Base-by-base conservation (phyloP, 495 filamentous ascomycete species). In the Penicillium riverlandense region DNA sequence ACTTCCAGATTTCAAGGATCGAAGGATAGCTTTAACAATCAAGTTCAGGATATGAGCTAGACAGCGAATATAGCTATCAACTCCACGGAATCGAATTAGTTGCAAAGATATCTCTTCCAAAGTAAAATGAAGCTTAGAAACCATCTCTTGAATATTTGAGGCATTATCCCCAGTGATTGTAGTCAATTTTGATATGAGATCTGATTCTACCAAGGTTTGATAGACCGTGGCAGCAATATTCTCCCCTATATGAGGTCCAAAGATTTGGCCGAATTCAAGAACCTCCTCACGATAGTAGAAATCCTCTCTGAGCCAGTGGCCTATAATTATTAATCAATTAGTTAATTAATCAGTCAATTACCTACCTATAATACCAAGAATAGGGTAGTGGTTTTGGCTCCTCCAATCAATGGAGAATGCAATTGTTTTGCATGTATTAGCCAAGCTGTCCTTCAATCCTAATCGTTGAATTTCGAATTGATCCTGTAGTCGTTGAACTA, bases 81-180 rank as follows among this genome's bases (percentile, higher is more conserved):
- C 2, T 6, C 43, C 48, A 11, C 31, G 12, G 29, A 35, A 40
- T 29, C 10, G 37, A 16, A 16, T 16, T 1, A 4, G 15, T 16
- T 16, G 1, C 15, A 16, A 16, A 16, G 15, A 16, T 10, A 32
- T 46, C 39, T 43, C 39, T 15, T 14, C 15, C 11, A 47, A 29
- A 35, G 4, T 12, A 29, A 31, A 29, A 35, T 35, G 48, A 32
- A 52, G 36, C 22, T 52, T 34, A 11, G 40, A 43, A 7, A 27
- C 39, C 44, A 51, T 1, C 15, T 16, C 15, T 1, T 1, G 4
- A 16, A 16, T 4, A 16, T 16, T 16, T 1, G 15, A 16, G 4
- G 64, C 58, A 11, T 49, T 45, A 32, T 68, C 38, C 9, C 65
- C 68, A 6, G 77, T 79, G 78, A 80, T 85, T 13, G 69, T 75